A percentile compares a stretch with the other conserved stretches of the same genome.
Conservation (phyloP, 2,329 filamentous ascomycete species). For the Aspergillus fructus region DNA sequence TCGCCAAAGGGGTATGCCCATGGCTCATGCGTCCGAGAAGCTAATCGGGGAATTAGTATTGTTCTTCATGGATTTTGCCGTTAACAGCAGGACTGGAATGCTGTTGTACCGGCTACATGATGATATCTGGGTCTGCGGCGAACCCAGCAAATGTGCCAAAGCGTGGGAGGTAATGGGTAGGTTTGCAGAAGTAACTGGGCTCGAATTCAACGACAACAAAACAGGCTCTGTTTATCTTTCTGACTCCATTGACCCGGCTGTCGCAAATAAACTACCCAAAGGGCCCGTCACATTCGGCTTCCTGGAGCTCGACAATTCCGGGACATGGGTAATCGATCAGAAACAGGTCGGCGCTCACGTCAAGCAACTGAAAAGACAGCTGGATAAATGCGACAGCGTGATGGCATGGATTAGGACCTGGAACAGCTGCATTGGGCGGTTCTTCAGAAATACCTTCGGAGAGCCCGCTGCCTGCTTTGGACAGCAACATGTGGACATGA, state of each 20-base stretch:
- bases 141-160: constrained; percentile 39
- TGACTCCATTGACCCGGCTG: constrained; percentile 18
- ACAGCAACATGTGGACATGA: constrained; percentile 48
- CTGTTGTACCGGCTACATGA: constrained; percentile 50
- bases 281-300: constrained; percentile 58
- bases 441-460: constrained; percentile 55
- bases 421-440: constrained; percentile 54
- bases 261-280: constrained; percentile 42
- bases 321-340: constrained; percentile 42
- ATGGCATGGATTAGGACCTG: constrained; percentile 56
- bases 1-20: constrained; percentile 47
- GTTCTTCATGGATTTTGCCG: constrained; percentile 48
- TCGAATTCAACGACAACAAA: constrained; percentile 47
- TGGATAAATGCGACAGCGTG: constrained; percentile 47
- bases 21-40: constrained; percentile 48
- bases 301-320: constrained; percentile 36
- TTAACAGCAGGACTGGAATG: constrained; percentile 45
- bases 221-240: constrained; percentile 51
- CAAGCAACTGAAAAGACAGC: constrained; percentile 40
- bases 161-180: constrained; percentile 47
- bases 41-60: constrained; percentile 49
- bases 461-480: constrained; percentile 52
- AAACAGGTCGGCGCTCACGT: constrained; percentile 40
- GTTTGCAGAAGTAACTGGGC: constrained; percentile 45
- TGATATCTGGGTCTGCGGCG: constrained; percentile 50